Evolutionary conservation across 2,329 filamentous ascomycete genomes (phyloP).

Genomic region (Fusarium sp.): DNA sequence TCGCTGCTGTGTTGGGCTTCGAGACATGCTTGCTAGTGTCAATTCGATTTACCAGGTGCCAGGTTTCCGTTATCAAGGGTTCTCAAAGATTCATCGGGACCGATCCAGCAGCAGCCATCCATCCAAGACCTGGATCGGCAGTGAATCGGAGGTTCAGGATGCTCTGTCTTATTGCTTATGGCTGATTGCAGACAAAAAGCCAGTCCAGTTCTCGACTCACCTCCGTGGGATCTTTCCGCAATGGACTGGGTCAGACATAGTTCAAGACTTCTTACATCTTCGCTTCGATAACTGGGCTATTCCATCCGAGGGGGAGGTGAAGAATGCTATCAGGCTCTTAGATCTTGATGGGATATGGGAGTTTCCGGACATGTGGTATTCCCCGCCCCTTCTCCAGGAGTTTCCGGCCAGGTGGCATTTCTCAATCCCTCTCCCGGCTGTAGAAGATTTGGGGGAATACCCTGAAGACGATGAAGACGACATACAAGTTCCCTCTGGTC

Average conservation of each 20-base stretch:
- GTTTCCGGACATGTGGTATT: neutral
- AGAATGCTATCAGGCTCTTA: neutral
- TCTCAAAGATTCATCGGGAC: no score
- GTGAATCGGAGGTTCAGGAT: neutral
- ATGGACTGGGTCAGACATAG: neutral
- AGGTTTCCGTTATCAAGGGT: no score
- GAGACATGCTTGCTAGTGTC: no score
- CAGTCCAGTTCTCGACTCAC: neutral
- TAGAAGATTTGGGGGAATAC: fast-evolving
- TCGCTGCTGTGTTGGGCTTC: no score
- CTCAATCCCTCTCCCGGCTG: no score
- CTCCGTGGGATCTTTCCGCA: fast-evolving
- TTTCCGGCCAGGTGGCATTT: no score
- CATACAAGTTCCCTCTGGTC: no score
- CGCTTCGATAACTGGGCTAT: neutral
- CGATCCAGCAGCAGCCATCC: no score
- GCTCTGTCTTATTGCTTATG: neutral
- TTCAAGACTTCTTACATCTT: neutral
- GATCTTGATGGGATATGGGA: neutral
- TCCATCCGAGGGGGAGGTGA: neutral
- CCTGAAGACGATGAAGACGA: neutral
- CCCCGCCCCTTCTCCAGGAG: no score
- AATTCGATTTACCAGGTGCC: no score
- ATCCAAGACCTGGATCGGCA: fast-evolving
- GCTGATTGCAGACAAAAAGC: neutral